A percentile compares a stretch with the other conserved stretches of the same genome.
These are phyloP conservation scores for Schwanniomyces sp. DNA, from an alignment of 805 yeast genomes.

Conservation along the genomic window DNA sequence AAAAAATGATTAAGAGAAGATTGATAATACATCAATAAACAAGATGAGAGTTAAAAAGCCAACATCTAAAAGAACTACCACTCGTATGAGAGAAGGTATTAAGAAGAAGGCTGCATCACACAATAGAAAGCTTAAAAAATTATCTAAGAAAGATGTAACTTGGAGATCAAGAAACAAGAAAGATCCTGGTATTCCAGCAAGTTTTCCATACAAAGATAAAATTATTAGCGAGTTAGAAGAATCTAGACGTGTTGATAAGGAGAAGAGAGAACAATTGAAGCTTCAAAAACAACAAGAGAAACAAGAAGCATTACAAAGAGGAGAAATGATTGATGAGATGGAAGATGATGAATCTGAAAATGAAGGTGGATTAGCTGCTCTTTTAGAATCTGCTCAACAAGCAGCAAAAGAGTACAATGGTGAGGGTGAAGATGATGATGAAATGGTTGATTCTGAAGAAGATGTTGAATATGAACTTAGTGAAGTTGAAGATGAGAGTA, in stretches of 20 bases:
- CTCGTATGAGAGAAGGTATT: constrained; percentile 95
- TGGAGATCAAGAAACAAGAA: constrained; percentile 86
- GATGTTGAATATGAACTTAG: constrained; percentile 45
- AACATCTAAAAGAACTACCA: constrained; percentile 84
- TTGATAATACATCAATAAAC: background rate
- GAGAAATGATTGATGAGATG: constrained; percentile 33
- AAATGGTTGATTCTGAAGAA: constrained; percentile 30
- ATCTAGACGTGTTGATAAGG: constrained; percentile 53
- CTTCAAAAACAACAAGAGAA: constrained; percentile 51
- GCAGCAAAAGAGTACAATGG: constrained; percentile 79
- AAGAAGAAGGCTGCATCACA: constrained; percentile 95
- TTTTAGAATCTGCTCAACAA: constrained; percentile 83
- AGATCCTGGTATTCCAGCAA: constrained; percentile 93
- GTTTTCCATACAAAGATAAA: constrained; percentile 90
- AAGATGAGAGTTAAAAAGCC: constrained; percentile 56
- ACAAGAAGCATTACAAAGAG: constrained; percentile 38
- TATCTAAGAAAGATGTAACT: constrained; percentile 84
- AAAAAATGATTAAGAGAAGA: background rate
- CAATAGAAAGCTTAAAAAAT: constrained; percentile 78
- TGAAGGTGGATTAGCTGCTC: constrained; percentile 66
- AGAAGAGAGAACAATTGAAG: constrained; percentile 51
- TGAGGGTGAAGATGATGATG: constrained; percentile 40
- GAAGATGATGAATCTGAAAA: constrained; percentile 44
- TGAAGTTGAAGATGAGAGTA: constrained; percentile 43
- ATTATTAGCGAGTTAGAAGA: constrained; percentile 73